Evolutionary conservation across 805 yeast genomes (phyloP).

Genomic region (Yarrowia deformans): DNA sequence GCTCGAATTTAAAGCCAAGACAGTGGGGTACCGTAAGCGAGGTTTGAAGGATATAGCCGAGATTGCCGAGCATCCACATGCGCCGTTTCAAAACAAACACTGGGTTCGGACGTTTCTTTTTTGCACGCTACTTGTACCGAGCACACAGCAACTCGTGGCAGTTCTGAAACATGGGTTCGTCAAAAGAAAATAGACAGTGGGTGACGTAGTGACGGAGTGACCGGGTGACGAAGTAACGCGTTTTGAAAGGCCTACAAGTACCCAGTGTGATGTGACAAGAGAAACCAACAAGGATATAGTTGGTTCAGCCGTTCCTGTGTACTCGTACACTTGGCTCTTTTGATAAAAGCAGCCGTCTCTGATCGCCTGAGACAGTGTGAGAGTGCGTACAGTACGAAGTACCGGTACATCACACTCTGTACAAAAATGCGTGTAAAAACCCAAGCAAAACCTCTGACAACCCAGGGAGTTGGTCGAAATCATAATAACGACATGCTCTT

Average conservation of each 20-base stretch:
- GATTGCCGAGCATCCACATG: conserved; percentile 19
- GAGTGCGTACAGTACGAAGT: not conserved
- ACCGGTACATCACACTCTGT: too few relatives aligned
- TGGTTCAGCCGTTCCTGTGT: not conserved
- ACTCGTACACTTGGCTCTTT: not conserved
- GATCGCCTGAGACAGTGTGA: conserved; percentile 14
- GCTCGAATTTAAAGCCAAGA: conserved; percentile 25
- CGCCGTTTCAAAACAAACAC: conserved; percentile 30
- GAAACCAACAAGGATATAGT: too few relatives aligned
- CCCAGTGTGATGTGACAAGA: too few relatives aligned
- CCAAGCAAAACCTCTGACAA: not conserved
- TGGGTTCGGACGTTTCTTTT: not conserved
- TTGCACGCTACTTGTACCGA: too few relatives aligned
- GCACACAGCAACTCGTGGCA: not conserved
- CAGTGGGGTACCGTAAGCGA: conserved; percentile 28
- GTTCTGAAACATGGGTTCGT: conserved; percentile 9
- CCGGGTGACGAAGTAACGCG: too few relatives aligned
- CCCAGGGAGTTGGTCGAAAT: not conserved
- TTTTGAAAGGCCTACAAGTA: too few relatives aligned
- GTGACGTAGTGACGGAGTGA: too few relatives aligned
- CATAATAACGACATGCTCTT: too few relatives aligned
- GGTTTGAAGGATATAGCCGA: conserved; percentile 30
- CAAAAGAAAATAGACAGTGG: not conserved
- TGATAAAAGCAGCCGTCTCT: not conserved
- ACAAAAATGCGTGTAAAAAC: too few relatives aligned